Conservation (phyloP, 2,329 filamentous ascomycete genomes). For the Onygenales sp. region DNA sequence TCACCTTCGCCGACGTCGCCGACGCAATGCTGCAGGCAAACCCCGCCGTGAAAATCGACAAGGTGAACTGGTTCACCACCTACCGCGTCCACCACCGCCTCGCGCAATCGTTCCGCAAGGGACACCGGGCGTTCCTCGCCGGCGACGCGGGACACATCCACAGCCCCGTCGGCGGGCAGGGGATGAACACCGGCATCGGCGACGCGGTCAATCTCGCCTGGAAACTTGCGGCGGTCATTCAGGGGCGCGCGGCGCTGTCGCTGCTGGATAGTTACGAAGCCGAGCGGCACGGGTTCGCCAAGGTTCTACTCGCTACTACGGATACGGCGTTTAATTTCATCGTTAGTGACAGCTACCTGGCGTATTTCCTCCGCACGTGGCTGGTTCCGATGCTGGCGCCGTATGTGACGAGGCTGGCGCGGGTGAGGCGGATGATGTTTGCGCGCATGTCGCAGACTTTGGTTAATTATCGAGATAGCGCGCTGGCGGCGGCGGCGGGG, state of each 20-base stretch:
- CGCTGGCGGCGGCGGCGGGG: conserved; percentile 24
- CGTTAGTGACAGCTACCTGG: no score
- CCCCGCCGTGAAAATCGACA: conserved; percentile 17
- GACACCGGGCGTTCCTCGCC: conserved; percentile 40
- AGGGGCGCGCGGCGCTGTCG: conserved; percentile 23
- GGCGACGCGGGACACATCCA: conserved; percentile 52
- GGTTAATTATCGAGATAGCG: conserved; percentile 34
- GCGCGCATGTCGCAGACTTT: conserved; percentile 33
- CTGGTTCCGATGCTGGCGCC: no score
- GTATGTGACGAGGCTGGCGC: no score
- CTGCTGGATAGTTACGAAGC: conserved; percentile 41
- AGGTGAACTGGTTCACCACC: conserved; percentile 32
- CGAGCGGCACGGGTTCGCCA: conserved; percentile 42
- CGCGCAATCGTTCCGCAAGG: conserved; percentile 34
- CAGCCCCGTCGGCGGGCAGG: conserved; percentile 46
- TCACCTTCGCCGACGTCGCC: conserved; percentile 23
- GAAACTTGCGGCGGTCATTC: conserved; percentile 42
- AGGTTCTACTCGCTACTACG: no score
- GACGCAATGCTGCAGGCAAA: conserved; percentile 8
- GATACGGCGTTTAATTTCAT: no score
- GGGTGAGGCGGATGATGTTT: conserved; percentile 14
- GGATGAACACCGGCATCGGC: conserved; percentile 49
- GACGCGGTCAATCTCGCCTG: conserved; percentile 45
- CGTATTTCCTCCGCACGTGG: no score
- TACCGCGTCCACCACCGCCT: conserved; percentile 40